These are phyloP conservation scores for Cystofilobasidium macerans DNA, from an alignment of 768 basidiomycete species.

Conservation along the genomic window DNA sequence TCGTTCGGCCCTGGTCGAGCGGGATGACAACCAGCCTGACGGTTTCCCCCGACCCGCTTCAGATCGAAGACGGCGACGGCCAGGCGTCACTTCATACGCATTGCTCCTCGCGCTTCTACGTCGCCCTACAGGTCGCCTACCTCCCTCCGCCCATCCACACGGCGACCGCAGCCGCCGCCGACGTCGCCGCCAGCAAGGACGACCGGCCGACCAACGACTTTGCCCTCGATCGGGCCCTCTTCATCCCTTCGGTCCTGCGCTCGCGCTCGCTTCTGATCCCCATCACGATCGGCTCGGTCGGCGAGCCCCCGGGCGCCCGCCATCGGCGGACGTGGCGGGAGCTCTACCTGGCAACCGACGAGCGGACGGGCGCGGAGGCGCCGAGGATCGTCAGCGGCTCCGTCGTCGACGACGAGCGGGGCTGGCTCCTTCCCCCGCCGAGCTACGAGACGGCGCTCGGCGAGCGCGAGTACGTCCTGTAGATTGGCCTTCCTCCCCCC, in stretches of 20 bases:
- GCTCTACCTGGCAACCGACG: constrained; percentile 23
- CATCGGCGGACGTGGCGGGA: constrained; percentile 24
- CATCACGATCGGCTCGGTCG: constrained; percentile 23
- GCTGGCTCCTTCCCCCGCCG: constrained; percentile 23
- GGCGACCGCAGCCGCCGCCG: background rate
- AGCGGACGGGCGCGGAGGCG: constrained; percentile 10
- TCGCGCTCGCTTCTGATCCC: constrained; percentile 16
- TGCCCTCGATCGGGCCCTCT: background rate
- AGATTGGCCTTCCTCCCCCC: too few relatives aligned
- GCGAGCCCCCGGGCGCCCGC: constrained; percentile 23
- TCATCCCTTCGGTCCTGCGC: constrained; percentile 1
- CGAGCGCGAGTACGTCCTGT: constrained; percentile 18
- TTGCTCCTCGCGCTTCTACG: constrained; percentile 23
- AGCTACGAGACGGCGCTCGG: constrained; percentile 7
- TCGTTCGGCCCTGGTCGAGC: constrained; percentile 4
- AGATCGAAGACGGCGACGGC: background rate
- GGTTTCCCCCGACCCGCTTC: constrained; percentile 18
- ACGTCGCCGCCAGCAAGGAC: too few relatives aligned
- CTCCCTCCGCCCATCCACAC: constrained; percentile 1
- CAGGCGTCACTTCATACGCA: constrained; percentile 8
- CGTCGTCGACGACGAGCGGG: constrained; percentile 16
- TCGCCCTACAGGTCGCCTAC: constrained; percentile 21
- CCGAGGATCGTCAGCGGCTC: constrained; percentile 19
- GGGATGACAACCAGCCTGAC: constrained; percentile 26
- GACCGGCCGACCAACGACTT: too few relatives aligned